Evolutionary conservation across 768 basidiomycete species (phyloP).

Genomic region (Boletus sensibilis): DNA sequence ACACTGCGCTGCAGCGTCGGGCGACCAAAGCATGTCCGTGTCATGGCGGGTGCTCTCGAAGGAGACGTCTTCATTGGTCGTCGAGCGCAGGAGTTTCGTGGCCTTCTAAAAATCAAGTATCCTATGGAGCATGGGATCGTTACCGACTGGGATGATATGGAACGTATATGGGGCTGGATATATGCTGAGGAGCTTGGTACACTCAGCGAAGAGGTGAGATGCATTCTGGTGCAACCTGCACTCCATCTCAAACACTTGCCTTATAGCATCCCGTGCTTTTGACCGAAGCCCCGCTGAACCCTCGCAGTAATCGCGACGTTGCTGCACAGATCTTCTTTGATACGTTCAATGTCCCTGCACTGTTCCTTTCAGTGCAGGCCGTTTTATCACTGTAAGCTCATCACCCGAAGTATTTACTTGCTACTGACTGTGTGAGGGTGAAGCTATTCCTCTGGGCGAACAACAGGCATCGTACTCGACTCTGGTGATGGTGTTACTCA

Average conservation of each 20-base stretch:
- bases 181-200: slow-evolving; percentile 95
- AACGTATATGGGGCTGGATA: slow-evolving; percentile 98
- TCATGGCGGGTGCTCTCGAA: slow-evolving; percentile 97
- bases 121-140: slow-evolving; percentile 99
- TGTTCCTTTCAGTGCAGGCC: slow-evolving; percentile 96
- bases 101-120: slow-evolving; percentile 96
- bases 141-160: slow-evolving; percentile 99
- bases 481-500: slow-evolving; percentile 99
- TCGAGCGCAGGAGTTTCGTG: slow-evolving; percentile 93
- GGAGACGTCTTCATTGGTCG: slow-evolving; percentile 96
- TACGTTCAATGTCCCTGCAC: slow-evolving; percentile 97
- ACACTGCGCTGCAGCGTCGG: slow-evolving; percentile 64
- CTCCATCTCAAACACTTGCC: slow-evolving; percentile 13
- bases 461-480: slow-evolving; percentile 98
- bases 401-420: not conserved
- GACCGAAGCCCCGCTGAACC: slow-evolving; percentile 97
- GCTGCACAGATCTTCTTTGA: slow-evolving; percentile 99
- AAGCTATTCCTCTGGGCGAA: slow-evolving; percentile 97
- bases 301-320: slow-evolving; percentile 91
- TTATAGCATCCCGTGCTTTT: slow-evolving; percentile 91
- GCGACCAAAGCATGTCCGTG: slow-evolving; percentile 93
- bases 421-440: slow-evolving; percentile 12
- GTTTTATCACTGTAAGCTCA: slow-evolving; percentile 87
- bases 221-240: not conserved
- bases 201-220: slow-evolving; percentile 88